These are phyloP conservation scores for Colletotrichum tofieldiae DNA, from an alignment of 2,329 filamentous ascomycete genomes.

Conservation along the genomic window DNA sequence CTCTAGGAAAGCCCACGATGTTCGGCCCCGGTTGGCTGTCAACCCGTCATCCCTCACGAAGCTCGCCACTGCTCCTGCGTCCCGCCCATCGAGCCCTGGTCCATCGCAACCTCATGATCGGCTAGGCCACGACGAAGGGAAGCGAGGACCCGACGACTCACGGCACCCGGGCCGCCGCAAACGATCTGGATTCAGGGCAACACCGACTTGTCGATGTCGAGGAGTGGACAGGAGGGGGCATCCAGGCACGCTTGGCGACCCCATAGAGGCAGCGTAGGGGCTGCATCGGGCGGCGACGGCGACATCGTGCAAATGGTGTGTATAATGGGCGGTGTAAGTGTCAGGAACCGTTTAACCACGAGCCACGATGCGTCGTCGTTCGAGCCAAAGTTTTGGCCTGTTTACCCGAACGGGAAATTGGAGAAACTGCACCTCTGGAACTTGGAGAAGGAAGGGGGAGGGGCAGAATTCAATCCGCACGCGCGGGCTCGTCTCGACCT, in stretches of 20 bases:
- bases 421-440: constrained; percentile 12
- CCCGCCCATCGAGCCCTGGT: not conserved
- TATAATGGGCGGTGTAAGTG: not conserved
- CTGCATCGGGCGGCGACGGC: not conserved
- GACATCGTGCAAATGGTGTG: not conserved
- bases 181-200: constrained; percentile 21
- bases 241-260: constrained; percentile 3
- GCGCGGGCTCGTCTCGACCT: constrained; percentile 7
- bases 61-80: not conserved
- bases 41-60: not conserved
- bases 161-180: constrained; percentile 39
- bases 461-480: not conserved
- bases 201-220: not conserved
- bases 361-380: constrained; percentile 37
- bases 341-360: constrained; percentile 31
- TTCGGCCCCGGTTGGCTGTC: not conserved
- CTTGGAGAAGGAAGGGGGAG: constrained; percentile 13
- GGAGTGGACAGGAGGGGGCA: not conserved
- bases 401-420: constrained; percentile 26
- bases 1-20: not conserved
- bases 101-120: constrained; percentile 8
- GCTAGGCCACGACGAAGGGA: not conserved
- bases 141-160: constrained; percentile 21
- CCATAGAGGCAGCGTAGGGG: not conserved
- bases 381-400: constrained; percentile 32